Conservation (phyloP, 78 protist genomes). For the Dictyostelium discoideum region dicty_2.7 NC_007091.3:610501-611000, state of each 20-base stretch:
- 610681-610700: not conserved
- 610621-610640: not conserved
- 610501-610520: constrained; percentile 62
- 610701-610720: not conserved
- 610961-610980: not conserved
- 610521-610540: constrained; percentile 49
- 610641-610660: not conserved
- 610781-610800: not conserved
- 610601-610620: not conserved
- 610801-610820: not conserved
- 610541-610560: not conserved
- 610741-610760: not conserved
- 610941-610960: not conserved
- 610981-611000: constrained; percentile 12
- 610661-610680: not conserved
- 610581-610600: not conserved
- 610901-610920: not conserved
- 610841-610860: constrained; percentile 6
- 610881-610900: not conserved
- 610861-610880: not conserved
- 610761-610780: not conserved
- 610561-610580: not conserved
- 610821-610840: constrained; percentile 12
- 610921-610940: not conserved
- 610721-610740: not conserved